These are phyloP conservation scores for Pythium apleroticum DNA, from an alignment of 352 stramenopile genomes.

Conservation along the genomic window DNA sequence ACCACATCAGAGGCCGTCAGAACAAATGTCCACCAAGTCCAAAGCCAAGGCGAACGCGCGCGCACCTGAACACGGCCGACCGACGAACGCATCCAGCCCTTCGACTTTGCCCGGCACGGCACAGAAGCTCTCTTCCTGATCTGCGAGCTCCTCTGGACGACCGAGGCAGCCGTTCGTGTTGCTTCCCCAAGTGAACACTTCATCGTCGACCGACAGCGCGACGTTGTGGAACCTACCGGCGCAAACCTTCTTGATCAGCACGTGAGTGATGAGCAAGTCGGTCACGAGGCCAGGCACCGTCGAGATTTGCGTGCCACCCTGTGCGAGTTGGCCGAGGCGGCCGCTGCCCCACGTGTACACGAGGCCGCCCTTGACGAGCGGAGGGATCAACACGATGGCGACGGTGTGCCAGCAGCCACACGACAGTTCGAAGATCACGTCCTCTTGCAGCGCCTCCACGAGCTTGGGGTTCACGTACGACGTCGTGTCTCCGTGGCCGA, in stretches of 20 bases:
- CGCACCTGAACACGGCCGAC: slow-evolving; percentile 69
- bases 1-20: background rate
- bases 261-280: slow-evolving; percentile 77
- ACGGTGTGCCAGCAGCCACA: slow-evolving; percentile 89
- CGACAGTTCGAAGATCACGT: slow-evolving; percentile 78
- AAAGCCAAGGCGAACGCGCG: background rate
- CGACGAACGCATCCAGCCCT: slow-evolving; percentile 67
- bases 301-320: slow-evolving; percentile 73
- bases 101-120: slow-evolving; percentile 76
- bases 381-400: slow-evolving; percentile 86
- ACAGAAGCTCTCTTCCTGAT: slow-evolving; percentile 80
- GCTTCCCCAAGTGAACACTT: slow-evolving; percentile 94
- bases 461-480: slow-evolving; percentile 77
- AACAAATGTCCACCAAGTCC: background rate
- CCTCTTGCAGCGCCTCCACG: slow-evolving; percentile 62
- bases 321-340: slow-evolving; percentile 83
- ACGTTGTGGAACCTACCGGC: slow-evolving; percentile 92
- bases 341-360: slow-evolving; percentile 94
- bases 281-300: slow-evolving; percentile 70
- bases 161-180: slow-evolving; percentile 91
- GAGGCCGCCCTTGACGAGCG: slow-evolving; percentile 79
- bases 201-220: slow-evolving; percentile 87
- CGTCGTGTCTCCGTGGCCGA: slow-evolving; percentile 70
- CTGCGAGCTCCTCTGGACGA: slow-evolving; percentile 59
- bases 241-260: slow-evolving; percentile 83